Conservation (phyloP, 2,329 filamentous ascomycete genomes). For the Teratosphaeria destructans region DNA sequence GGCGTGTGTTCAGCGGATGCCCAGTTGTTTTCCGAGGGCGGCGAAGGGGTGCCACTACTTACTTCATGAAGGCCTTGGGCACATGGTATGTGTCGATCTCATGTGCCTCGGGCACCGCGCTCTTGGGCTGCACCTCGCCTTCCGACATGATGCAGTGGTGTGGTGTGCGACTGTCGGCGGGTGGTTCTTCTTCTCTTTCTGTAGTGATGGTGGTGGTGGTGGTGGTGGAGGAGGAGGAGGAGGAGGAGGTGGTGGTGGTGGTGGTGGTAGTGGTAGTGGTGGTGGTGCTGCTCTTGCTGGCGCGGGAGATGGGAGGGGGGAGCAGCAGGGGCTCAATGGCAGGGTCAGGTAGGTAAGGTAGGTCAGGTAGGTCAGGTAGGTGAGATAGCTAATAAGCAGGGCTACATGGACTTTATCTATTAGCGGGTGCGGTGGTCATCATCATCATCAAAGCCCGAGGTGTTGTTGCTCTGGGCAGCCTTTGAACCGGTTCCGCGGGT, state of each 20-base stretch:
- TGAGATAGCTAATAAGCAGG: no score
- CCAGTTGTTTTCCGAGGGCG: conserved; percentile 1
- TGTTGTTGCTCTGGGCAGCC: no score
- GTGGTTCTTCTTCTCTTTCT: neutral
- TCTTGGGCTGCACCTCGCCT: conserved; percentile 28
- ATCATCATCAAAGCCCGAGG: no score
- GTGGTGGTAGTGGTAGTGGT: no score
- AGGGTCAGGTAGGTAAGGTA: no score
- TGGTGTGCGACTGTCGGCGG: neutral
- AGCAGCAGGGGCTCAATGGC: no score
- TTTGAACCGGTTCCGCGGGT: no score
- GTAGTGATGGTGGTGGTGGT: neutral
- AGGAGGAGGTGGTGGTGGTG: neutral
- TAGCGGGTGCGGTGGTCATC: no score
- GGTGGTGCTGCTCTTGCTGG: no score
- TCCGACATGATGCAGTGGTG: conserved; percentile 31
- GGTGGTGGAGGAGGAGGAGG: neutral
- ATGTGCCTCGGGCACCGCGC: conserved; percentile 60
- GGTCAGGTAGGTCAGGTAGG: no score
- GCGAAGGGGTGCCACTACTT: neutral
- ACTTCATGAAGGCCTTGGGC: conserved; percentile 44
- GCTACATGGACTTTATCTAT: no score
- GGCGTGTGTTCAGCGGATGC: conserved; percentile 7
- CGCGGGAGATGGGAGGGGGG: no score
- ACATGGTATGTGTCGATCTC: conserved; percentile 62